Base-by-base conservation (phyloP, 176 grass and related monocot genomes). In the Eragrostis nindensis region DNA sequence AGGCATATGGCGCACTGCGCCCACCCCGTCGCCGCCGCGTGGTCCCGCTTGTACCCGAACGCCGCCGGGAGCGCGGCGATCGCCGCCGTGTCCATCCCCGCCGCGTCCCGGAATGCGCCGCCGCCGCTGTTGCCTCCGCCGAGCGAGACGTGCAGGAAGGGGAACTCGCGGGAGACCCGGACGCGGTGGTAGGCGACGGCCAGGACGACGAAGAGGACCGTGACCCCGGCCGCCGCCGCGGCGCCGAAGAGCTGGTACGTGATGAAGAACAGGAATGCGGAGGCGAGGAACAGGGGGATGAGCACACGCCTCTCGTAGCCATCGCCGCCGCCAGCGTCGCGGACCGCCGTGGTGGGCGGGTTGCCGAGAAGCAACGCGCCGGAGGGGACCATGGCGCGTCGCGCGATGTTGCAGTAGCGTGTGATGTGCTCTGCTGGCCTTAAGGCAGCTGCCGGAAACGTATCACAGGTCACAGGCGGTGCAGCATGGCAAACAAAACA, bases 191-290 rank as follows among this genome's bases (percentile, higher is more conserved):
- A 16, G n/a, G 45, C 66, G 30, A 85, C 11, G 10, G 56, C 43
- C 55, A 71, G 5, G 44, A 11, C 45, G 83, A 6, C 17, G 44
- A 54, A 27, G 55, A 71, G 30, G 44, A 2, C 66, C 44, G 41
- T 5, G 21, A 50, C 44, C 4, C 24, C 73, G 5, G 10, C 55
- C 15, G 54, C 74, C 5, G 45, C 22, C 16, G n/a, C 75, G 32
- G 5, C 22, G 56, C 83, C 67, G 32, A 85, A 79, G 32, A 85
- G 75, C 55, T 53, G n/a, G 75, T 71, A 79, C 7, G 45, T 27
- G 30, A 79, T 10, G 45, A 85, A 43, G 83, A 85, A 85, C 6
- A 71, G 22, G 56, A 71, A 42, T 7, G 45, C 75, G 21, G 56
- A 54, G 75, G 56, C 56, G 2, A 71, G 32, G 56, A 85, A 24